Base-by-base conservation (phyloP, 192 early-diverging fungal genomes). In the Paraglomus brasilianum region DNA sequence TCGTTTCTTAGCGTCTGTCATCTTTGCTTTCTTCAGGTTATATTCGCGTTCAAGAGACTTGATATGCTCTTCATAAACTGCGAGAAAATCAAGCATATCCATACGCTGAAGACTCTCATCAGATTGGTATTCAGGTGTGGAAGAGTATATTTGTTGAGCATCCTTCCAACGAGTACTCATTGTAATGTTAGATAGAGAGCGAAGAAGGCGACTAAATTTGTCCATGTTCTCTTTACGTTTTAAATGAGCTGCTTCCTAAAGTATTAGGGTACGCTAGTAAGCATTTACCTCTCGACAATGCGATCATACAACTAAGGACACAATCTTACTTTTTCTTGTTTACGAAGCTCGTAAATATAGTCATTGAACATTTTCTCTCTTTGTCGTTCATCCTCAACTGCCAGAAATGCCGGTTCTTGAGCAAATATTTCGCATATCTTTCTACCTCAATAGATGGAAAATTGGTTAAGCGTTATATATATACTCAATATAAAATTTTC, bases 51-150 rank as follows among this genome's bases (percentile, higher is more conserved):
- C 92, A 38, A 87, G 80, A 1, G 67, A 70, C 56, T 86, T 85
- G 56, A 89, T 87, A 59, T 91, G 89, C 8, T 89, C 85, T 57
- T 95, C 93, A 83, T 87, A 98, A 0, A 87, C 87, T 6, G 86
- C 78, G 53, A 97, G 77, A 63, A 93, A 86, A 70, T 97, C 95
- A 22, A 92, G 78, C 67, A 89, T 81, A 53, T 89, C 91, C 82
- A 98, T 84, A 5, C 85, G 83, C 45, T 85, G 81, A 39, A 91
- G 81, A 11, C 72, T 50, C 7, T 76, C 71, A 36, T 70, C 69
- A 45, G 78, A 69, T 19, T 71, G 72, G 66, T 80, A 89, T 42
- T 86, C 88, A 5, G 80, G 82, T 11, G 70, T 76, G 9, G 78
- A 73, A 10, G 69, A 75, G 55, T 88, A 77, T 64, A 83, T 13